phyloP scores from a whole-genome alignment of 2,329 filamentous ascomycete genomes.

The Emergomyces africanus region DNA sequence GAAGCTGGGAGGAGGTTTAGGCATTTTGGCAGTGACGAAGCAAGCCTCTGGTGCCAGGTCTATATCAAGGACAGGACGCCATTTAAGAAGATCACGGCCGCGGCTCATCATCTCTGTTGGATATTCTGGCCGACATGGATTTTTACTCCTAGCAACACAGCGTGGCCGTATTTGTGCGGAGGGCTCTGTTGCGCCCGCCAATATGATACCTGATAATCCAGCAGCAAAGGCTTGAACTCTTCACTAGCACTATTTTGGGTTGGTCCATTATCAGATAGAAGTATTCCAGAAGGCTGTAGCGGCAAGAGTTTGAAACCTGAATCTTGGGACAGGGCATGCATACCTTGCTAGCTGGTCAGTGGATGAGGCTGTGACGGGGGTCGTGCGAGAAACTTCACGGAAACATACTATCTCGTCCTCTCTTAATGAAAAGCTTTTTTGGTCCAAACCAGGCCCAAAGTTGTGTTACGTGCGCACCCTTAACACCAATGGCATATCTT shows the following conservation, averaged over 20 bases:
- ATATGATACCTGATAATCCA: neutral
- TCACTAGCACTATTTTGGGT: neutral
- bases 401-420: neutral
- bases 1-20: neutral
- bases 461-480: too few species aligned
- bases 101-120: neutral
- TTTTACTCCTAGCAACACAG: too few species aligned
- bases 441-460: too few species aligned
- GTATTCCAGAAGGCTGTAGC: neutral
- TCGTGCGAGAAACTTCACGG: neutral
- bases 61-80: too few species aligned
- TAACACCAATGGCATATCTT: neutral
- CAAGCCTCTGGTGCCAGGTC: neutral
- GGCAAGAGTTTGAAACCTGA: neutral
- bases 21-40: neutral
- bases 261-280: neutral
- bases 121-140: too few species aligned
- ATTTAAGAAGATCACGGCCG: neutral
- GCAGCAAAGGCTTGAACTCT: neutral
- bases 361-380: neutral
- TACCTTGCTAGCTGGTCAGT: neutral
- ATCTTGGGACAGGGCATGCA: neutral
- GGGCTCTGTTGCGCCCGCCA: neutral
- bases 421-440: neutral
- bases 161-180: neutral